Conservation (phyloP, 148 eudicot genomes). For the Cornus suecica region DNA sequence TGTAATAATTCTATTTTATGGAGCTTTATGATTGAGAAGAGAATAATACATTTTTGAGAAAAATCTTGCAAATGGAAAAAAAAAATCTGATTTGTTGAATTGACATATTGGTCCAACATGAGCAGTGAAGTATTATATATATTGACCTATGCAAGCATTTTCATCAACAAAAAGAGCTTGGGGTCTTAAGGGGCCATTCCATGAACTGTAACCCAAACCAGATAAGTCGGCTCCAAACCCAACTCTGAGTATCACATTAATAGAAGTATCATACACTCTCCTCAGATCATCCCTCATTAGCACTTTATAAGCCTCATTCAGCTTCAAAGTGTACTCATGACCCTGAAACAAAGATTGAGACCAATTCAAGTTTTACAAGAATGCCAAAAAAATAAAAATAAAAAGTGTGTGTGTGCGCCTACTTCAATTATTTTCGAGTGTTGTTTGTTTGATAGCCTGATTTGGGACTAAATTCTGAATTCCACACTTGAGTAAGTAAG, state of each 20-base stretch:
- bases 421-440: too few species aligned
- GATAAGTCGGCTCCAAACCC: slow-evolving; percentile 14
- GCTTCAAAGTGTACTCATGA: slow-evolving; percentile 40
- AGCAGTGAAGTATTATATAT: neutral
- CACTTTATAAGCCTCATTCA: slow-evolving; percentile 55
- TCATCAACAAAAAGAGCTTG: slow-evolving; percentile 62
- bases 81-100: too few species aligned
- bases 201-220: slow-evolving; percentile 37
- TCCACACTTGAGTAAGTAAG: too few species aligned
- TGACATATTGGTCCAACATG: too few species aligned
- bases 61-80: too few species aligned
- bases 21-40: neutral
- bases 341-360: slow-evolving; percentile 33
- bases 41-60: too few species aligned
- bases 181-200: slow-evolving; percentile 52
- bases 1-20: neutral
- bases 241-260: slow-evolving; percentile 19
- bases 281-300: slow-evolving; percentile 43
- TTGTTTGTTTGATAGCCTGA: too few species aligned
- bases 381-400: too few species aligned
- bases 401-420: too few species aligned
- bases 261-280: slow-evolving; percentile 49
- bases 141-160: slow-evolving; percentile 54
- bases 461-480: too few species aligned
- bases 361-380: neutral